Evolutionary conservation across 805 yeast genomes (phyloP), one percentile per base, ranked within the genome.

Genomic region (Lipomyces yamanashiensis): DNA sequence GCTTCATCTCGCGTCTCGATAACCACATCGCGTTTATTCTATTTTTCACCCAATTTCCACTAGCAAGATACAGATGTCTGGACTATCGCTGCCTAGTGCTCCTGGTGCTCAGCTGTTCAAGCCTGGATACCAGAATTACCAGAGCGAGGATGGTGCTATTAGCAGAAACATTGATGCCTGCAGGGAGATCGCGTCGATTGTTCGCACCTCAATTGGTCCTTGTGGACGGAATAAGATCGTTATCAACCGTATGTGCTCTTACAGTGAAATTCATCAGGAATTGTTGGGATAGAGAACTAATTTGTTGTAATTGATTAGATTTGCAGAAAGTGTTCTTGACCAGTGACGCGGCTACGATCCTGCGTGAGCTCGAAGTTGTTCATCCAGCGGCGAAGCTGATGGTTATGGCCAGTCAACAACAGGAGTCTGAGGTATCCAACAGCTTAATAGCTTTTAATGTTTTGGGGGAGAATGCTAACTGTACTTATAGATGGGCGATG

Each of bases 301-400:
- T 9, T 3, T 43, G 21, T 2, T 44, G n/a, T 39, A 49, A 58
- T 28, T 17, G 52, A 53, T 54, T 53, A 69, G 68, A 90, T 71
- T 78, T 90, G 70, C 92, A 91, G 64, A 91, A 88, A 74, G 88
- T 90, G 28, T 90, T 92, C 75, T 85, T 95, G 67, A 95, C 98
- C 49, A 90, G 90, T 71, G 99, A 95, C 76, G 98, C 98, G n/a
- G 97, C 98, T 44, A 95, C 99, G 7, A 95, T 95, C 87, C 81
- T 95, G 64, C 85, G 88, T 69, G 98, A 95, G 76, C 80, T 93
- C 61, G 98, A 93, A 67, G 91, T 93, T 69, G 92, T 95, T 53
- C 98, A 93, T 75, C 99, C 99, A 6, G 98, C 97, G 2, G 99
- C 95, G 10, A 95, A 93, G 77, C 85, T 95, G 53, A 83, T 95